Conservation (phyloP, 2,329 filamentous ascomycete species). For the Phyllosticta paracitricarpa region DNA sequence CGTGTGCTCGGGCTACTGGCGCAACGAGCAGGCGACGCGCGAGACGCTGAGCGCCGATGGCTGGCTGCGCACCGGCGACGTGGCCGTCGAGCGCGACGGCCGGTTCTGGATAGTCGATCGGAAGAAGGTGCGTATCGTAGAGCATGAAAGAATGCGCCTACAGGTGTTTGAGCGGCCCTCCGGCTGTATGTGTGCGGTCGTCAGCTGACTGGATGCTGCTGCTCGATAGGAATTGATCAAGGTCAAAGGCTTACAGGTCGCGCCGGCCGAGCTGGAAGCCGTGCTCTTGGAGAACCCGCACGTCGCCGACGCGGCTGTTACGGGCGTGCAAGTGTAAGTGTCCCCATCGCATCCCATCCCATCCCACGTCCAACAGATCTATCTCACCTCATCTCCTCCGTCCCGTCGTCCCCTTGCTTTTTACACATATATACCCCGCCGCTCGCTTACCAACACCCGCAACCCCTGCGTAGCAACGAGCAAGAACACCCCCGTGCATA, state of each 20-base stretch:
- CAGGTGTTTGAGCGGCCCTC: not conserved
- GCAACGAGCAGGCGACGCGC: slow-evolving; percentile 55
- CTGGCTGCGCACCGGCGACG: slow-evolving; percentile 64
- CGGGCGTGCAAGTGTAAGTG: slow-evolving; percentile 48
- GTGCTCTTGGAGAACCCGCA: slow-evolving; percentile 45
- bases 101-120: slow-evolving; percentile 62
- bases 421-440: slow-evolving; percentile 24
- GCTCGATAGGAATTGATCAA: slow-evolving; percentile 45
- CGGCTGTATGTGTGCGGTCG: not conserved
- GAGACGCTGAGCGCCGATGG: slow-evolving; percentile 52
- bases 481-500: slow-evolving; percentile 41
- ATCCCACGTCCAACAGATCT: not conserved
- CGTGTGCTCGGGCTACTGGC: slow-evolving; percentile 69
- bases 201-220: not conserved
- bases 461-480: not conserved
- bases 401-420: not conserved
- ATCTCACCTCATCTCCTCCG: not conserved
- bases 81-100: slow-evolving; percentile 49
- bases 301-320: slow-evolving; percentile 57
- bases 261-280: slow-evolving; percentile 51
- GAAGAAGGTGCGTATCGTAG: slow-evolving; percentile 41
- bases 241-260: slow-evolving; percentile 52
- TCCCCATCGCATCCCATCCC: not conserved
- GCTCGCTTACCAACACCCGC: slow-evolving; percentile 7
- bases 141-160: too few species aligned